Base-by-base conservation (phyloP, 495 filamentous ascomycete genomes). In the Penicillium egyptiacum region DNA sequence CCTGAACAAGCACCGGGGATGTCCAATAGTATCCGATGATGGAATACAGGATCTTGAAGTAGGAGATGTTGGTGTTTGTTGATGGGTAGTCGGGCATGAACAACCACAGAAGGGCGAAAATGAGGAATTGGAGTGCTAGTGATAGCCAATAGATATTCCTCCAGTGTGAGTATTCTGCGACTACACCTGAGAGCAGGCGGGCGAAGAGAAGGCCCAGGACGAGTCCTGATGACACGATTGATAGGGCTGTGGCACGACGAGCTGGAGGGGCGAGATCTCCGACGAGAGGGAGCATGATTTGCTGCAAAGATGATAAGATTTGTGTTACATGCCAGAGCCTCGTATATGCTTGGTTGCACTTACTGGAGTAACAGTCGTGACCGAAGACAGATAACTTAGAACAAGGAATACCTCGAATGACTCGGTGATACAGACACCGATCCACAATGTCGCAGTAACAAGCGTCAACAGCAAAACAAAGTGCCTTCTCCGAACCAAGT, bases 31-130 rank as follows among this genome's bases (percentile, higher is more conserved):
- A 78, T 7, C 72, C 55, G 19, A 81, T 59, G n/a, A 93, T 90
- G 22, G 74, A 78, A 59, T 72, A 80, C 4, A 93, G 78, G 67
- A 91, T 83, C 2, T 77, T 72, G 62, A 84, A 78, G 70, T 95
- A 95, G 35, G 60, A 63, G 42, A 73, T 67, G 52, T 66, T 46
- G 1, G 83, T 86, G 67, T 91, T 92, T 25, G 87, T 86, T 26
- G 79, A 74, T 0, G 90, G 90, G 64, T 93, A 95, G 65, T 91
- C 88, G 0, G 89, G 89, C 83, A 95, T 86, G 66, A 83, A 89
- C 37, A 87, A 53, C 77, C 83, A 94, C 9, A 93, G 79, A 3
- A 86, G 67, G 4, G 65, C 58, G 57, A 87, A 78, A 55, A 93
- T 87, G n/a, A 84, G 58, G 61, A 79, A 84, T 69, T 95, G 90